Evolutionary conservation across 257 asterid genomes (phyloP).

Genomic region (Solanum medicagineum): DNA sequence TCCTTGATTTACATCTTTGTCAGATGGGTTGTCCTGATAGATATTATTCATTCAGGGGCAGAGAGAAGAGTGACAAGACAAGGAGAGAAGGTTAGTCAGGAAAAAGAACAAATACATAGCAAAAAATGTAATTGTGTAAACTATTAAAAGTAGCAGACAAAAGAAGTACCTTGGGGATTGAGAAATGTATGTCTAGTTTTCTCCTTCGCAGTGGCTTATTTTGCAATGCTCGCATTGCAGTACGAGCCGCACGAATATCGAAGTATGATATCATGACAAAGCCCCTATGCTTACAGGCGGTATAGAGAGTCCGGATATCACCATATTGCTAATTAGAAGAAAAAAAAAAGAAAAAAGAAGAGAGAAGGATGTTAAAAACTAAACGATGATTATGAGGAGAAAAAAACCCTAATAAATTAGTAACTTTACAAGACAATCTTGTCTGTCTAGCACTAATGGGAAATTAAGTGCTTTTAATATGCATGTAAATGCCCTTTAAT

Average conservation of each 20-base stretch:
- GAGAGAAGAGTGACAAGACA: neutral
- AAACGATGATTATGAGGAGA: neutral
- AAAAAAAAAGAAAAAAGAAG: neutral
- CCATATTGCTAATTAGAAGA: conserved; percentile 43
- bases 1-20: conserved; percentile 70
- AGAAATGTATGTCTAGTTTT: conserved; percentile 69
- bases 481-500: too few relatives aligned
- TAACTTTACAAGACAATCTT: neutral
- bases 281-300: conserved; percentile 70
- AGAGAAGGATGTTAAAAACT: neutral
- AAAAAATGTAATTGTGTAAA: neutral
- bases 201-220: conserved; percentile 52
- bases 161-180: conserved; percentile 52
- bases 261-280: conserved; percentile 75
- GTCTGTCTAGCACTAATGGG: neutral
- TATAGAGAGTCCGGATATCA: conserved; percentile 56
- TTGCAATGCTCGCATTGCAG: conserved; percentile 53
- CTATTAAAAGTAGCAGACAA: neutral
- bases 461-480: too few relatives aligned
- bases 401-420: neutral
- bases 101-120: neutral
- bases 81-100: neutral
- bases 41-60: neutral
- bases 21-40: conserved; percentile 63
- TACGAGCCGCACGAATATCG: conserved; percentile 68